Base-by-base conservation (phyloP, 805 yeast species). In the Scheffersomyces ergatensis region DNA sequence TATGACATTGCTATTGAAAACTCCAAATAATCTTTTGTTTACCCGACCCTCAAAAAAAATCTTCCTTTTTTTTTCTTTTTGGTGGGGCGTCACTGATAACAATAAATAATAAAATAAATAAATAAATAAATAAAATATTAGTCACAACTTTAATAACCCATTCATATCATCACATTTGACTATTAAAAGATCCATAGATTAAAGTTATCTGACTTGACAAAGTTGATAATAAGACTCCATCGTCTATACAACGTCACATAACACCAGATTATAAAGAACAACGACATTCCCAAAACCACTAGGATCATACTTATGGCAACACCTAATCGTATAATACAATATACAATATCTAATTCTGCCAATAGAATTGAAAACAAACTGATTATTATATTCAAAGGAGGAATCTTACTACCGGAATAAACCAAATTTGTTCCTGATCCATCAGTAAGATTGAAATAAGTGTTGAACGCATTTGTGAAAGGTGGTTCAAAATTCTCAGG, bases 401-500 rank as follows among this genome's bases (percentile, higher is more conserved):
- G 32, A 5, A 29, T 8, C 5, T 15, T 12, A 14, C 18, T 29
- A 29, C 32, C 32, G 5, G 17, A 14, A 39, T 33, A 37, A n/a
- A 34, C 26, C n/a, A n/a, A 15, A 13, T 34, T 21, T 17, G 35
- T 14, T 15, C 32, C 38, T n/a, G 34, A 19, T 12, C 35, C 39
- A 13, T 40, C 24, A 13, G 46, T 37, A 3, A 39, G 29, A 26
- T 48, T 48, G 30, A 39, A 50, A n/a, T 18, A 35, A 15, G 40
- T 41, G 17, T 53, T 49, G 18, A 52, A 46, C 7, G 49, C 48
- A 33, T 38, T 42, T 13, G 51, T 44, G 40, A 60, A 60, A 7
- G 65, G 65, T n/a, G 60, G 64, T 24, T 48, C 52, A 36, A 46
- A 57, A 13, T 45, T 40, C 15, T 55, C 58, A 9, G 63, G 63